Conservation (phyloP, 148 eudicot species). For the Spergularia bocconei region DNA sequence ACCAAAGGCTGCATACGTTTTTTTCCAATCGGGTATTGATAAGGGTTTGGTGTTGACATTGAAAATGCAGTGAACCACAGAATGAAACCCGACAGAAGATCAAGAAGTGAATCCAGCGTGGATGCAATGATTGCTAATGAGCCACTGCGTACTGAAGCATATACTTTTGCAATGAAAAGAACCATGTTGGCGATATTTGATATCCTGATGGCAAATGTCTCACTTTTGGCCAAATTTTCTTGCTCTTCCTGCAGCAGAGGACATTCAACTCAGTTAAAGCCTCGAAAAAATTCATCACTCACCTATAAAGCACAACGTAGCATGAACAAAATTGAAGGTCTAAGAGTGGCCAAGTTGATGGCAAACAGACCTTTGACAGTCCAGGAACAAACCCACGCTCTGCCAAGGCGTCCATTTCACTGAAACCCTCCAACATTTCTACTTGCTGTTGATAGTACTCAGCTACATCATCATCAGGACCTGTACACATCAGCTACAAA, state of each 20-base stretch:
- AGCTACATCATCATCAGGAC: slow-evolving; percentile 76
- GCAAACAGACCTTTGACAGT: slow-evolving; percentile 51
- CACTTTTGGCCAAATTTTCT: slow-evolving; percentile 65
- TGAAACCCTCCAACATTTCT: slow-evolving; percentile 77
- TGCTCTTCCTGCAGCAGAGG: slow-evolving; percentile 60
- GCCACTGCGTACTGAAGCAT: slow-evolving; percentile 71
- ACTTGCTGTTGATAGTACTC: slow-evolving; percentile 87
- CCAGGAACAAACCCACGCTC: slow-evolving; percentile 84
- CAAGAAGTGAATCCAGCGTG: slow-evolving; percentile 83
- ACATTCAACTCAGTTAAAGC: slow-evolving; percentile 10
- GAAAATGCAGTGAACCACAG: slow-evolving; percentile 89
- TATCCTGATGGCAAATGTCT: slow-evolving; percentile 70
- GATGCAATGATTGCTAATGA: slow-evolving; percentile 87
- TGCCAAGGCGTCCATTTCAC: slow-evolving; percentile 80
- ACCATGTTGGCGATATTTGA: slow-evolving; percentile 81
- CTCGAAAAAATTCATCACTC: neutral
- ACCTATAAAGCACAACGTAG: neutral
- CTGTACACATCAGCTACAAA: slow-evolving; percentile 29
- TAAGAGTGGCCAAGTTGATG: neutral
- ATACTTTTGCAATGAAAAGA: slow-evolving; percentile 74
- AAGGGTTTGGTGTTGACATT: slow-evolving; percentile 78
- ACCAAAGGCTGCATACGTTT: slow-evolving; percentile 95
- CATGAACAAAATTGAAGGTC: neutral
- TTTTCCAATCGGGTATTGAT: slow-evolving; percentile 89
- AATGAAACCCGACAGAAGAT: slow-evolving; percentile 77